Conservation (phyloP, 1,139 yeast genomes). For the Pichia sp. region DNA sequence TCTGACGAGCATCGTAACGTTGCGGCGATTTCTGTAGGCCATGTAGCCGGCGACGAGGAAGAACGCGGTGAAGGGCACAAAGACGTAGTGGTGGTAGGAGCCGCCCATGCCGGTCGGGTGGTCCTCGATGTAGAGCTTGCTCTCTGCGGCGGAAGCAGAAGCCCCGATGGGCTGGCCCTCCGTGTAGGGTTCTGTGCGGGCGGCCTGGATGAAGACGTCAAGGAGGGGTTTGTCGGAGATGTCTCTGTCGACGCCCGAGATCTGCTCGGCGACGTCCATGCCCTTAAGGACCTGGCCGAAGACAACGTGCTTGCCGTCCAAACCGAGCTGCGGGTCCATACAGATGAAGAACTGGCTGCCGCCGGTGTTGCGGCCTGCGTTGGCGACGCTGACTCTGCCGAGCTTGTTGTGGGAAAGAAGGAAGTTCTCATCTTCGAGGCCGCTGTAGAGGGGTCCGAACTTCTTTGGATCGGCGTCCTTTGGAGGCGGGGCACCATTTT, state of each 20-base stretch:
- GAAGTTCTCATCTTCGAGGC: conserved; percentile 59
- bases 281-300: conserved; percentile 77
- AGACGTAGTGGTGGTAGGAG: conserved; percentile 13
- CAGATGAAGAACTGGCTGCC: conserved; percentile 73
- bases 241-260: conserved; percentile 51
- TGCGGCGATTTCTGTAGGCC: conserved; percentile 22
- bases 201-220: conserved; percentile 34
- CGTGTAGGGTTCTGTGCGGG: neutral
- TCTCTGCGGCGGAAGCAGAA: neutral
- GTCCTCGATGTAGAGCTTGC: conserved; percentile 13
- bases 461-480: conserved; percentile 6
- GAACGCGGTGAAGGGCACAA: conserved; percentile 23
- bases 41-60: conserved; percentile 16
- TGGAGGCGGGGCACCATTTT: conserved; percentile 39
- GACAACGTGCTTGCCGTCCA: conserved; percentile 72
- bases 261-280: conserved; percentile 51
- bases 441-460: conserved; percentile 15
- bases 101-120: conserved; percentile 16
- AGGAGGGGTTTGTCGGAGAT: conserved; percentile 50
- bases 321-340: conserved; percentile 51
- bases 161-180: neutral
- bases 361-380: conserved; percentile 74
- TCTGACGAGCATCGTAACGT: conserved; percentile 21
- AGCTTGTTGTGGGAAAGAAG: conserved; percentile 56
- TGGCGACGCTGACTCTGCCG: conserved; percentile 78